These are phyloP conservation scores for Begonia loranthoides DNA, from an alignment of 306 rosid genomes.

Conservation along the genomic window DNA sequence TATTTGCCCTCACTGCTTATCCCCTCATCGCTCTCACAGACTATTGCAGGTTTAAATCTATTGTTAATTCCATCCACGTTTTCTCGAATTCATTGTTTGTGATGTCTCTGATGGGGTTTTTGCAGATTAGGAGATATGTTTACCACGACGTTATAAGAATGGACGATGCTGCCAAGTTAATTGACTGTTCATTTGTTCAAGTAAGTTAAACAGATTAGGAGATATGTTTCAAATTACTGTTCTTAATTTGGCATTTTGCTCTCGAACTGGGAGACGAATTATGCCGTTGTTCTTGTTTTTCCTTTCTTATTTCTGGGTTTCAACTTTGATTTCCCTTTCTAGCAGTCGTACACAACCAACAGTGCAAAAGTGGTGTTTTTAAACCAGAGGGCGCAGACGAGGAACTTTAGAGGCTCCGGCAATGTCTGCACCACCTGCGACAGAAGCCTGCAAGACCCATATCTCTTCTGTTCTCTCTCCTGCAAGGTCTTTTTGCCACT, in stretches of 20 bases:
- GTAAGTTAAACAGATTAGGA: too few species aligned
- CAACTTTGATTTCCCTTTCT: background rate
- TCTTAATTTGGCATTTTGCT: background rate
- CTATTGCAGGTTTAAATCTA: constrained; percentile 47
- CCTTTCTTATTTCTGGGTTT: background rate
- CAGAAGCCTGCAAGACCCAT: constrained; percentile 77
- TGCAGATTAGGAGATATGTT: constrained; percentile 80
- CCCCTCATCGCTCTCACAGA: constrained; percentile 65
- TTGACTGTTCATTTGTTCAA: constrained; percentile 73
- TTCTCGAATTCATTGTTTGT: background rate
- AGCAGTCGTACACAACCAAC: constrained; percentile 75
- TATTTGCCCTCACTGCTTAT: constrained; percentile 78
- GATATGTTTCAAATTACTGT: too few species aligned
- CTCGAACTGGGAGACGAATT: background rate
- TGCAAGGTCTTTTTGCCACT: constrained; percentile 54
- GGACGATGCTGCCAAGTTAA: constrained; percentile 63
- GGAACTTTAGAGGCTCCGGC: constrained; percentile 63
- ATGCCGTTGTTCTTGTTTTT: background rate
- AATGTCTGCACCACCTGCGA: constrained; percentile 73
- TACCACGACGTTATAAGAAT: constrained; percentile 64
- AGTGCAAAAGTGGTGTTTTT: constrained; percentile 86
- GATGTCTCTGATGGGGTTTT: background rate
- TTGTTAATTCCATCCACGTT: background rate
- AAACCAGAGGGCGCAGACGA: constrained; percentile 59
- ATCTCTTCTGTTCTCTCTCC: constrained; percentile 64